Base-by-base conservation (phyloP, 495 filamentous ascomycete species). In the Pyrenula aspistea region DNA sequence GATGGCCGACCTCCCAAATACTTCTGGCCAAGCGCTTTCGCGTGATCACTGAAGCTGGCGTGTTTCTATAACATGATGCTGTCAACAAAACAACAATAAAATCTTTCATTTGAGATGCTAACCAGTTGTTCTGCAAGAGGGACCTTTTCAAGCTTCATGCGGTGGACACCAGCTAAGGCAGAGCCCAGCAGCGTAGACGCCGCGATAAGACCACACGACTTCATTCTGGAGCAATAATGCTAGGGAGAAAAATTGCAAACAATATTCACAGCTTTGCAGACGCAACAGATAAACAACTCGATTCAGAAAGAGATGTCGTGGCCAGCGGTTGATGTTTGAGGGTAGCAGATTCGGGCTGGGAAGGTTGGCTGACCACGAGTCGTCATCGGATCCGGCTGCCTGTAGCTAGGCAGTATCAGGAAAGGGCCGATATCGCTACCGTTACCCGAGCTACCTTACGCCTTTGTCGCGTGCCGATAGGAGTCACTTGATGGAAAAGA, bases 91-190 rank as follows among this genome's bases (percentile, higher is more conserved):
- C 15, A 2, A 58, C 19, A 52, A 24, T n/a, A n/a, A n/a, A n/a
- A n/a, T n/a, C n/a, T 48, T 48, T 48, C 42, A 48, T 11, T 11
- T 21, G 31, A 54, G 58, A 55, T 24, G 78, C 87, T 64, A 77
- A 94, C 91, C 64, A 99, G 82, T 74, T 96, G 92, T 70, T 97
- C 88, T 22, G 85, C 78, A 47, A 97, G 77, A 59, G 94, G 88
- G 55, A 97, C 75, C 83, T 99, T 99, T 80, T 95, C 86, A 63
- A 99, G 84, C 79, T 94, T 94, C 78, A 95, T 81, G 79, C 88
- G 92, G 79, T 96, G 89, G 49, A 93, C 78, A 65, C 83, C 88
- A 58, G 87, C 91, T 67, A 86, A 79, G 63, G 86, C 84, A 71
- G 85, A 83, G 75, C 88, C 83, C 67, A 94, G 77, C 83, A 95